Percentiles rank a stretch among this genome's conserved stretches.
phyloP scores from a whole-genome alignment of 2,329 filamentous ascomycete species.

The Dactylellina parvicollis region DNA sequence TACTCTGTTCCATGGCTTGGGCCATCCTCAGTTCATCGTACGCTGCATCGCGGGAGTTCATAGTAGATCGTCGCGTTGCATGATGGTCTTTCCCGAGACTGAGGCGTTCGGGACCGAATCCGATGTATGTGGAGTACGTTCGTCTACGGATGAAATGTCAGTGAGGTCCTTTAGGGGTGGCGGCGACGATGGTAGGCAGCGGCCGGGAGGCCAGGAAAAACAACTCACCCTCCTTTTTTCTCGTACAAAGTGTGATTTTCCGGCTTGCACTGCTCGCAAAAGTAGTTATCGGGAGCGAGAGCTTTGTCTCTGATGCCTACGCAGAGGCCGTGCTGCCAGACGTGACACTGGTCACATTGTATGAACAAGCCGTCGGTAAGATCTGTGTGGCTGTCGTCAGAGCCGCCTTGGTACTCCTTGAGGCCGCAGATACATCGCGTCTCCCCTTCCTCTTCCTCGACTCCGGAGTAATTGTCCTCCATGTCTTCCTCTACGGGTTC shows the following conservation, averaged over 20 bases:
- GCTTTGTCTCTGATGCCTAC: slow-evolving; percentile 96
- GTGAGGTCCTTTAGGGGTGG: slow-evolving; percentile 20
- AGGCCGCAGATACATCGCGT: slow-evolving; percentile 95
- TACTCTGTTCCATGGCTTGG: slow-evolving; percentile 93
- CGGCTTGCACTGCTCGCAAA: slow-evolving; percentile 82
- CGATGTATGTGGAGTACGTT: slow-evolving; percentile 73
- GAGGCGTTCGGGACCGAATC: slow-evolving; percentile 45
- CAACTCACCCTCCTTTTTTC: slow-evolving; percentile 83
- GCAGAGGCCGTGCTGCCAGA: slow-evolving; percentile 98
- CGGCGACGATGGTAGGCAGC: neutral
- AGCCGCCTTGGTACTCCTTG: slow-evolving; percentile 89
- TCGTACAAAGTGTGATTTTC: slow-evolving; percentile 80
- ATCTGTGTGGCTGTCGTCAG: slow-evolving; percentile 73
- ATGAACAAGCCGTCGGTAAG: slow-evolving; percentile 96
- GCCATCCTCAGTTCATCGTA: slow-evolving; percentile 95
- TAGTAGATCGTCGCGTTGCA: slow-evolving; percentile 89
- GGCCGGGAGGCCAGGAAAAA: neutral
- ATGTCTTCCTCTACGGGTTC: slow-evolving; percentile 63
- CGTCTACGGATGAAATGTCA: slow-evolving; percentile 64
- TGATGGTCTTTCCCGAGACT: slow-evolving; percentile 62
- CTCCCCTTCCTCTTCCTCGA: slow-evolving; percentile 86
- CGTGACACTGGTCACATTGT: slow-evolving; percentile 96
- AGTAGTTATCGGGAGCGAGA: slow-evolving; percentile 94
- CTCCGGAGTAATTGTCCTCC: slow-evolving; percentile 65
- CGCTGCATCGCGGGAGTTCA: slow-evolving; percentile 94